Percentiles rank a stretch among this genome's conserved stretches.
Conservation (phyloP, 2,329 filamentous ascomycete genomes). For the Trichoderma simmonsii region DNA sequence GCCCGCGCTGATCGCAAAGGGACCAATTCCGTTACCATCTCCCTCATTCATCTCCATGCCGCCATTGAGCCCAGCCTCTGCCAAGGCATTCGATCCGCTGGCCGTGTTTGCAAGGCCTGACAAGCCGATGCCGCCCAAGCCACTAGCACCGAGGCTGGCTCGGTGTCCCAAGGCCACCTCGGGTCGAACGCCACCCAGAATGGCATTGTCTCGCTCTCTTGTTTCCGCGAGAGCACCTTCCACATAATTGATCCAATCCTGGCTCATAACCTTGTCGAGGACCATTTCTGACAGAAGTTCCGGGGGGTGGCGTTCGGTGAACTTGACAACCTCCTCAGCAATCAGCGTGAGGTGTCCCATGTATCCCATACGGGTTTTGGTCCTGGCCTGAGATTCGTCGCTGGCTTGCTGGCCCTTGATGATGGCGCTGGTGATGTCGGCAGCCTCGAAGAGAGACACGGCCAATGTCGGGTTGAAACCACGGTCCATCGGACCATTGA, state of each 20-base stretch:
- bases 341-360: conserved; percentile 98
- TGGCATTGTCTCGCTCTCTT: conserved; percentile 94
- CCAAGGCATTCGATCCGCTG: conserved; percentile 64
- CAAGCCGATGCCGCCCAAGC: conserved; percentile 49
- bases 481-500: conserved; percentile 96
- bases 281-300: conserved; percentile 82
- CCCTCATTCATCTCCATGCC: conserved; percentile 66
- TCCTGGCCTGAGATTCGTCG: conserved; percentile 78
- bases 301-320: conserved; percentile 88
- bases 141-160: conserved; percentile 52
- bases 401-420: conserved; percentile 85
- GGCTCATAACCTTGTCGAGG: conserved; percentile 82
- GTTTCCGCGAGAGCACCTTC: conserved; percentile 92
- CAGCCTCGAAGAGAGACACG: conserved; percentile 87
- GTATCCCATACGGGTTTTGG: conserved; percentile 90
- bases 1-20: conserved; percentile 69
- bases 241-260: conserved; percentile 91
- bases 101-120: conserved; percentile 39
- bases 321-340: conserved; percentile 97
- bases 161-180: conserved; percentile 83
- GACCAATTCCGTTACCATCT: conserved; percentile 63
- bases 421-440: conserved; percentile 85
- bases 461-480: conserved; percentile 88
- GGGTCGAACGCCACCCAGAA: conserved; percentile 88
- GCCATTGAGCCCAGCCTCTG: conserved; percentile 77